Conservation (phyloP, 176 grass and related monocot genomes). For the Zoysia pacifica region DNA sequence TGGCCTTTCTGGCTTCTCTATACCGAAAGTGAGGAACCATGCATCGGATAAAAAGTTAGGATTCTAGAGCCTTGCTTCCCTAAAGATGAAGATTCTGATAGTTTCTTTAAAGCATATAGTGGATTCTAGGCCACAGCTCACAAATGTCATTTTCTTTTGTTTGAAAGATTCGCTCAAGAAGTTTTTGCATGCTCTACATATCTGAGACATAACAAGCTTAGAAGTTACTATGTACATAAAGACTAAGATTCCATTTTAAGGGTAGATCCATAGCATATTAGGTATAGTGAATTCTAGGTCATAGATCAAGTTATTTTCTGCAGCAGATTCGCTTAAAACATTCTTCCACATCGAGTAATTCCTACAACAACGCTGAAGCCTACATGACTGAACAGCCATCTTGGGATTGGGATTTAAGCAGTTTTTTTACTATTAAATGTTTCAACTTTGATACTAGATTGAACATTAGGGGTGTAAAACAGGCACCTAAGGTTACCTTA, state of each 20-base stretch:
- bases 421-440: too few species aligned
- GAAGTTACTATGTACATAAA: background rate
- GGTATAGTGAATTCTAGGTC: background rate
- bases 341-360: background rate
- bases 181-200: background rate
- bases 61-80: conserved; percentile 20
- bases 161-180: background rate
- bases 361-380: too few species aligned
- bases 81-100: conserved; percentile 26
- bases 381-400: too few species aligned
- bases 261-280: conserved; percentile 20
- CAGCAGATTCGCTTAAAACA: too few species aligned
- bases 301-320: background rate
- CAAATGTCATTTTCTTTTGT: too few species aligned
- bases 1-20: background rate
- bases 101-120: background rate
- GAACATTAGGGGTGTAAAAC: background rate
- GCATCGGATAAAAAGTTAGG: conserved; percentile 12
- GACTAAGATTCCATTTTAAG: conserved; percentile 18
- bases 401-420: too few species aligned
- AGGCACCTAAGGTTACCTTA: too few species aligned
- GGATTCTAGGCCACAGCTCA: too few species aligned
- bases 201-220: background rate
- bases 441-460: background rate
- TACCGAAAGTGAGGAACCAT: conserved; percentile 26